Evolutionary conservation across 768 basidiomycete species (phyloP).

Genomic region (Xerocomellus intermedius): DNA sequence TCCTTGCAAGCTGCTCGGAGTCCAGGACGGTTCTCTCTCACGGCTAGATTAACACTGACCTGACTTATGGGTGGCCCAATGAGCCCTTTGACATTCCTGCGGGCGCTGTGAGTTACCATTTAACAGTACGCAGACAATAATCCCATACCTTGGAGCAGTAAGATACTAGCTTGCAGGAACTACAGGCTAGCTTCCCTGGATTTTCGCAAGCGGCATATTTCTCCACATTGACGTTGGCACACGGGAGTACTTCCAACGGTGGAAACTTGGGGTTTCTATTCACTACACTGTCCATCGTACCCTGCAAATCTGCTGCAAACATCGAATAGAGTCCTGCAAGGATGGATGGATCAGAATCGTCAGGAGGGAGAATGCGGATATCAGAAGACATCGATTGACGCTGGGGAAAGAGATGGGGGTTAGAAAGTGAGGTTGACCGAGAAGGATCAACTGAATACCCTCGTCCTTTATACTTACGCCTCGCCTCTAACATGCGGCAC

Average conservation of each 20-base stretch:
- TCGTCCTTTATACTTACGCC: slow-evolving; percentile 8
- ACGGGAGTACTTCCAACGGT: slow-evolving; percentile 32
- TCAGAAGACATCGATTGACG: slow-evolving; percentile 11
- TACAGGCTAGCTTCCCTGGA: slow-evolving; percentile 30
- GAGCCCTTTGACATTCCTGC: slow-evolving; percentile 41
- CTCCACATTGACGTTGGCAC: slow-evolving; percentile 34
- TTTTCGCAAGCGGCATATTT: slow-evolving; percentile 28
- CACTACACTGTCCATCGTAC: slow-evolving; percentile 3
- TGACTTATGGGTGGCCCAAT: slow-evolving; percentile 41
- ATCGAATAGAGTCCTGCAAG: slow-evolving; percentile 9
- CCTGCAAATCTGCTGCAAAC: slow-evolving; percentile 14
- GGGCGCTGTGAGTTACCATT: neutral
- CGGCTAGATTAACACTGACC: slow-evolving; percentile 20
- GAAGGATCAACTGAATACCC: neutral
- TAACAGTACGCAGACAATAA: neutral
- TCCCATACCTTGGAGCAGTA: slow-evolving; percentile 41
- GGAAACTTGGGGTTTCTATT: slow-evolving; percentile 19
- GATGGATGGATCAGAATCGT: slow-evolving; percentile 8
- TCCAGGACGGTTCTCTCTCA: neutral
- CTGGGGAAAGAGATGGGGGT: neutral
- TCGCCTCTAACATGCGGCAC: slow-evolving; percentile 18
- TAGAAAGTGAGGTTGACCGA: neutral
- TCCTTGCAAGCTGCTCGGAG: slow-evolving; percentile 24
- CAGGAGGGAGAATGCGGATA: slow-evolving; percentile 21
- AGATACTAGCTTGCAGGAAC: slow-evolving; percentile 39